These are phyloP conservation scores for Catunica adiposa DNA, from an alignment of 2,329 filamentous ascomycete species.

Conservation along the genomic window DNA sequence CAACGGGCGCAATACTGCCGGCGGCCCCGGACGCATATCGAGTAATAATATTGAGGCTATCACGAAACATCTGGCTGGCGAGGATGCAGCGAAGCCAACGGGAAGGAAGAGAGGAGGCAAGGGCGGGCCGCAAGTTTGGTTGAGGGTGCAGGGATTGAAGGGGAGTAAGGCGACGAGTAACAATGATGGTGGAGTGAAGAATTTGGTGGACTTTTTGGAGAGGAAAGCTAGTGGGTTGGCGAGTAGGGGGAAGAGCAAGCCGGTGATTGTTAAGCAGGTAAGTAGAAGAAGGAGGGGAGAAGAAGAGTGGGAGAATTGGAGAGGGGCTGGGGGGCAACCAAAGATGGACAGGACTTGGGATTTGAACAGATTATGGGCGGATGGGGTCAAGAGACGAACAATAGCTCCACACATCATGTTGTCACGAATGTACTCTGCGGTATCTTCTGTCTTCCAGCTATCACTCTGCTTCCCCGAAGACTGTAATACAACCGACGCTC, in stretches of 20 bases:
- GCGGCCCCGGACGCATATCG: constrained; percentile 13
- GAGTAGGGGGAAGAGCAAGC: constrained; percentile 27
- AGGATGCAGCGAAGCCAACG: constrained; percentile 20
- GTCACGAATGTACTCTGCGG: too few species aligned
- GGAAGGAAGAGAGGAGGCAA: constrained; percentile 12
- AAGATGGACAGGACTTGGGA: neutral
- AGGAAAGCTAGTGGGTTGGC: constrained; percentile 46
- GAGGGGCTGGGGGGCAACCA: neutral
- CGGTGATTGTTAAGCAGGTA: constrained; percentile 62
- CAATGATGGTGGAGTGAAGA: constrained; percentile 47
- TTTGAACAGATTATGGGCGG: neutral
- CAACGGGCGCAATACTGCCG: constrained; percentile 16
- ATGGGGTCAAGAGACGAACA: constrained; percentile 1
- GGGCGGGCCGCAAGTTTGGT: constrained; percentile 14
- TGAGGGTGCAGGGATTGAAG: constrained; percentile 46
- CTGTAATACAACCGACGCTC: constrained; percentile 11
- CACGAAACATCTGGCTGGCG: constrained; percentile 26
- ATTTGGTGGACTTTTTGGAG: constrained; percentile 52
- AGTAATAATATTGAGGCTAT: constrained; percentile 28
- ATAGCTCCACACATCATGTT: constrained; percentile 21
- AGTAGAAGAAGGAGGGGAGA: constrained; percentile 27
- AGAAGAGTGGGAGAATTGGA: neutral
- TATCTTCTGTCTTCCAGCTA: constrained; percentile 12
- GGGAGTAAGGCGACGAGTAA: constrained; percentile 52
- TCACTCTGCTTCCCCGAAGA: constrained; percentile 1